A percentile compares a stretch with the other conserved stretches of the same genome.
Conservation (phyloP, 441 rosid genomes). For the Syzygium malaccense region DNA sequence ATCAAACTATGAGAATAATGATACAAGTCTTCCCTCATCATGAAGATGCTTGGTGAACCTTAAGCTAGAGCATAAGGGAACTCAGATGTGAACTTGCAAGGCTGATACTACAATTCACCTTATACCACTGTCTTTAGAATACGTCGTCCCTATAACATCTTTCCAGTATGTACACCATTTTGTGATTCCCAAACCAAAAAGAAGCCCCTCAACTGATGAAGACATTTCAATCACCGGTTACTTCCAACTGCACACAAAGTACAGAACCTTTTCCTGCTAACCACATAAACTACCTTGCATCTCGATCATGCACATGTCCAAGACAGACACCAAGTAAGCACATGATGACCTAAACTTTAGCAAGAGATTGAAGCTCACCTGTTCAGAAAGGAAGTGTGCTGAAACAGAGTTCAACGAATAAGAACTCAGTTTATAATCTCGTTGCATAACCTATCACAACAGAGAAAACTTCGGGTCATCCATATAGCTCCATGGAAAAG, state of each 20-base stretch:
- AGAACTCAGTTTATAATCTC: constrained; percentile 93
- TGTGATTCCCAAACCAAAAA: neutral
- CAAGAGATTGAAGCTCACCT: constrained; percentile 35
- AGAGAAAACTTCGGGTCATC: neutral
- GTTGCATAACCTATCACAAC: constrained; percentile 66
- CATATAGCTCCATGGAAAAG: neutral
- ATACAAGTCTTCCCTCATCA: neutral
- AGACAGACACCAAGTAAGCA: neutral
- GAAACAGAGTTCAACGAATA: constrained; percentile 96
- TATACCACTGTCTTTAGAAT: neutral
- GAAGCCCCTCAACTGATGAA: neutral
- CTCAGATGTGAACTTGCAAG: neutral
- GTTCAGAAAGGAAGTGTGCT: constrained; percentile 97
- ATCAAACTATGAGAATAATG: neutral
- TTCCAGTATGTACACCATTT: neutral
- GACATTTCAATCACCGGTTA: neutral
- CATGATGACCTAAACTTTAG: neutral
- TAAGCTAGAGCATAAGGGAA: neutral
- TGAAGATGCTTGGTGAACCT: neutral
- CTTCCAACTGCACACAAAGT: neutral
- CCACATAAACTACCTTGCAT: neutral
- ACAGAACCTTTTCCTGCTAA: neutral
- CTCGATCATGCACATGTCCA: neutral
- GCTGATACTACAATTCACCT: neutral
- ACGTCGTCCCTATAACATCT: neutral